A percentile compares a stretch with the other conserved stretches of the same genome.
phyloP scores from a whole-genome alignment of 306 rosid species.

The Trifolium subterraneum region DNA sequence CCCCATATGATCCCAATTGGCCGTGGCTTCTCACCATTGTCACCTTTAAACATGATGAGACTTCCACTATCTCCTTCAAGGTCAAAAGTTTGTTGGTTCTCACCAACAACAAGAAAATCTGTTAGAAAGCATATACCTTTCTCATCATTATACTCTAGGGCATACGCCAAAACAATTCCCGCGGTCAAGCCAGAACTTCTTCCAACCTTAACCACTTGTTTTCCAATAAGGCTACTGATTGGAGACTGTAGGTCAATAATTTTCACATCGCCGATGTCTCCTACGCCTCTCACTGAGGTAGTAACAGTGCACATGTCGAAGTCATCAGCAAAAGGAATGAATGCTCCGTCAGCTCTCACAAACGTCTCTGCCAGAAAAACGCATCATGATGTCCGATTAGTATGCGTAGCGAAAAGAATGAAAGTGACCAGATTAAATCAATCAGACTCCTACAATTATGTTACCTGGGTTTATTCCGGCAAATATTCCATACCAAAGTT shows the following conservation, averaged over 20 bases:
- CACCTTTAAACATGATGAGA: slow-evolving; percentile 89
- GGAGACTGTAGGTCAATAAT: slow-evolving; percentile 88
- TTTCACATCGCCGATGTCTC: slow-evolving; percentile 84
- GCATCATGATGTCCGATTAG: slow-evolving; percentile 19
- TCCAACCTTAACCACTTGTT: slow-evolving; percentile 97
- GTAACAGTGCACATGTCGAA: slow-evolving; percentile 91
- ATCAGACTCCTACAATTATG: slow-evolving; percentile 20
- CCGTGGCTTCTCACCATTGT: slow-evolving; percentile 73
- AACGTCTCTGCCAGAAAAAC: slow-evolving; percentile 80
- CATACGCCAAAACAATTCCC: slow-evolving; percentile 96
- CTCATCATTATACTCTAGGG: slow-evolving; percentile 96
- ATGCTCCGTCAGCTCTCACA: slow-evolving; percentile 98
- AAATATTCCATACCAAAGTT: slow-evolving; percentile 98
- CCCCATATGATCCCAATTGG: slow-evolving; percentile 99
- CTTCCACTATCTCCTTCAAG: slow-evolving; percentile 99
- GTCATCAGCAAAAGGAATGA: slow-evolving; percentile 97
- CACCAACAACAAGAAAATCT: slow-evolving; percentile 97
- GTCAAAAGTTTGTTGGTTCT: slow-evolving; percentile 97
- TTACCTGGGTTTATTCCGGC: slow-evolving; percentile 99
- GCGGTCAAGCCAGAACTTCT: slow-evolving; percentile 97
- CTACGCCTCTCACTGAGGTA: slow-evolving; percentile 86
- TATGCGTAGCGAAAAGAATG: slow-evolving; percentile 7
- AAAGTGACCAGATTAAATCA: slow-evolving; percentile 21
- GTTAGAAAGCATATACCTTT: slow-evolving; percentile 99
- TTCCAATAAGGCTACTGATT: slow-evolving; percentile 86